Percentiles rank a stretch among this genome's conserved stretches.
phyloP scores from a whole-genome alignment of 345 rosid species.

The Raphanus sativus region DNA sequence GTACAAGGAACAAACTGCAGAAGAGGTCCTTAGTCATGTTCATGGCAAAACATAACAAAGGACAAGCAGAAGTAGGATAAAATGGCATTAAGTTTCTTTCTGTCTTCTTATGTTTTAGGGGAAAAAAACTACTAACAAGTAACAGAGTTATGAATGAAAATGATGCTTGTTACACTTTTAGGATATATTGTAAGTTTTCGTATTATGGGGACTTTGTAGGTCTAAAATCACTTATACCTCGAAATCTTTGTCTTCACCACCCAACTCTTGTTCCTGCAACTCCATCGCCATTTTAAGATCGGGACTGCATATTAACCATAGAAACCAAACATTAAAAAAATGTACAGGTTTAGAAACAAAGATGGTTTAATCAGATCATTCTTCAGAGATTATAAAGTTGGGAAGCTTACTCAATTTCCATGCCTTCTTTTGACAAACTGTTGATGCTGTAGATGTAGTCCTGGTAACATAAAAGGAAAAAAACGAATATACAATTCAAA shows the following conservation, averaged over 20 bases:
- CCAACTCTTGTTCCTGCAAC: not conserved
- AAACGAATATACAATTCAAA: too few species aligned
- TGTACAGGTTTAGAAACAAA: not conserved
- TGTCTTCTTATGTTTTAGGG: too few species aligned
- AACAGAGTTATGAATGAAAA: too few species aligned
- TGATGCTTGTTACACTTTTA: not conserved
- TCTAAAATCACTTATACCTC: constrained; percentile 1
- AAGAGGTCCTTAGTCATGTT: too few species aligned
- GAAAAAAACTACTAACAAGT: too few species aligned
- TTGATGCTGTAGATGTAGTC: constrained; percentile 63
- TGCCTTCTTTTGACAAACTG: constrained; percentile 48
- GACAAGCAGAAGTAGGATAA: too few species aligned
- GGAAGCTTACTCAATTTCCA: constrained; percentile 57
- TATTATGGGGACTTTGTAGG: not conserved
- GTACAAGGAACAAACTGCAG: too few species aligned
- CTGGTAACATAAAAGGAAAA: constrained; percentile 39
- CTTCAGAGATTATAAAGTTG: not conserved
- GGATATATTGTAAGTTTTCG: not conserved
- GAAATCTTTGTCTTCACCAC: not conserved
- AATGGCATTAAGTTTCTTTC: too few species aligned
- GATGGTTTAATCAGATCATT: constrained; percentile 10
- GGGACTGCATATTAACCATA: not conserved
- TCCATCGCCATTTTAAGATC: not conserved
- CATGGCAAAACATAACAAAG: too few species aligned
- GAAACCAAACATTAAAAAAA: not conserved